phyloP scores from a whole-genome alignment of 2,329 filamentous ascomycete genomes.

The Colletotrichum trifolii region DNA sequence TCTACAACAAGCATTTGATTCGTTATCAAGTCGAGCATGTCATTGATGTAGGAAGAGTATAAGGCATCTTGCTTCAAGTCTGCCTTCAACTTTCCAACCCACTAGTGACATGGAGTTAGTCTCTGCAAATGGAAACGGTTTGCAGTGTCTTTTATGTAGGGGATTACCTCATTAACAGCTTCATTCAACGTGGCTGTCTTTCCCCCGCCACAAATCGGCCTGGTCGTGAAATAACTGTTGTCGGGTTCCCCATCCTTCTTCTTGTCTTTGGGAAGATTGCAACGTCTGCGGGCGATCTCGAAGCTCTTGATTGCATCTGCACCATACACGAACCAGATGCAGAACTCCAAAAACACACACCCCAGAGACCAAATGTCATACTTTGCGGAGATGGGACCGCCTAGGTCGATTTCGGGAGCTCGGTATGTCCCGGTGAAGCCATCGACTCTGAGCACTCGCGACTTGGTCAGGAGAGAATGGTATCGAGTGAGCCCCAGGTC shows the following conservation, averaged over 20 bases:
- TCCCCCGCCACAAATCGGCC: neutral
- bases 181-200: conserved; percentile 8
- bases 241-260: conserved; percentile 6
- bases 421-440: conserved; percentile 22
- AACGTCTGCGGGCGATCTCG: conserved; percentile 1
- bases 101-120: conserved; percentile 2
- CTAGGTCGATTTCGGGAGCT: conserved; percentile 20
- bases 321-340: conserved; percentile 39
- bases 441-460: conserved; percentile 14
- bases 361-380: conserved; percentile 45
- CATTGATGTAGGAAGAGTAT: neutral
- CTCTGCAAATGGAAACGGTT: neutral
- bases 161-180: neutral
- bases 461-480: conserved; percentile 15
- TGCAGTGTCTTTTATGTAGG: neutral
- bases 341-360: conserved; percentile 42
- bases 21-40: conserved; percentile 13
- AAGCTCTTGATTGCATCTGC: neutral
- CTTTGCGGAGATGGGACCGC: conserved; percentile 32
- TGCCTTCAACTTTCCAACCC: conserved; percentile 2
- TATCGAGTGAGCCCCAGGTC: conserved; percentile 25
- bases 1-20: conserved; percentile 10
- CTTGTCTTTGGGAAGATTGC: too few species aligned
- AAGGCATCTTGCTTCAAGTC: too few species aligned
- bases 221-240: conserved; percentile 8